A percentile compares a stretch with the other conserved stretches of the same genome.
Conservation (phyloP, 805 yeast genomes). For the Myxozyma kluyveri region DNA sequence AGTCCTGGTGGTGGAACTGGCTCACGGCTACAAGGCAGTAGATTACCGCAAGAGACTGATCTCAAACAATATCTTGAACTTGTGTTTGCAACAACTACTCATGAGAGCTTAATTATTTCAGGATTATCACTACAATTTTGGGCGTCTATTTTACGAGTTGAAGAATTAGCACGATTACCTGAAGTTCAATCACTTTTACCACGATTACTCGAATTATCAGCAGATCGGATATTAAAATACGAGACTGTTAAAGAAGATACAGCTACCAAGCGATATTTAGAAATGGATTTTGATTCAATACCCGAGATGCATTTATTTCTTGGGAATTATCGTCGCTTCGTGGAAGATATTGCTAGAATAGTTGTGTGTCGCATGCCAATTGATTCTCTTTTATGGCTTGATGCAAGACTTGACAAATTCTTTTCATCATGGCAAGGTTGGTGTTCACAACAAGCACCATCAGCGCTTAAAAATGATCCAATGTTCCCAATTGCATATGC, state of each 20-base stretch:
- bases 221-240: constrained; percentile 74
- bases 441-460: constrained; percentile 34
- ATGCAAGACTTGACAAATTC: constrained; percentile 64
- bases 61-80: constrained; percentile 65
- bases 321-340: constrained; percentile 72
- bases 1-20: constrained; percentile 45
- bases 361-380: constrained; percentile 82
- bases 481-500: constrained; percentile 67
- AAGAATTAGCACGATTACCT: constrained; percentile 49
- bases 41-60: constrained; percentile 55
- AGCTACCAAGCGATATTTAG: constrained; percentile 62
- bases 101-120: constrained; percentile 82
- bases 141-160: constrained; percentile 84
- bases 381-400: constrained; percentile 79
- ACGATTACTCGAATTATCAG: constrained; percentile 67
- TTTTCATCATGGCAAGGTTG: constrained; percentile 50
- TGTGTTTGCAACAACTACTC: constrained; percentile 75
- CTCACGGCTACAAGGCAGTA: constrained; percentile 33
- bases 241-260: constrained; percentile 58
- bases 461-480: constrained; percentile 50
- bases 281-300: constrained; percentile 82
- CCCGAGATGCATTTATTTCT: constrained; percentile 77
- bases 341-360: constrained; percentile 87
- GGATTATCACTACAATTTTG: constrained; percentile 91
- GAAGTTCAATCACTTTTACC: constrained; percentile 57